Conservation (phyloP, 2,329 filamentous ascomycete genomes). For the Cytospora schulzeri region DNA sequence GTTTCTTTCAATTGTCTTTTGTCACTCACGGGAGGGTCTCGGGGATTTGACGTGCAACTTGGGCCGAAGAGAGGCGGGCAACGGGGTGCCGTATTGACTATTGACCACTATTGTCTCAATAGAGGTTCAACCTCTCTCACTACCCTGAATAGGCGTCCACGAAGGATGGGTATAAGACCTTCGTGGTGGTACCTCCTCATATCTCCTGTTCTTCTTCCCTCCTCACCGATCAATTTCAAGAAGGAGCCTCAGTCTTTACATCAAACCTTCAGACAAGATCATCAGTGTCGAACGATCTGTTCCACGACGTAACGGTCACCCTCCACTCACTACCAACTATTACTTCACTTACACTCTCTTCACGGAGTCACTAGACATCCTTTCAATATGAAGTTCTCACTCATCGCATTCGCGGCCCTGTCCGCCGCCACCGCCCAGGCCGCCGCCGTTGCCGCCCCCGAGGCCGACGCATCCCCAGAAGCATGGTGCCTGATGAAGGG, state of each 20-base stretch:
- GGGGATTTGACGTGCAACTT: background rate
- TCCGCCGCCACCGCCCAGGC: conserved; percentile 33
- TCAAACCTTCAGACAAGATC: conserved; percentile 23
- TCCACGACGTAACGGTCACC: conserved; percentile 23
- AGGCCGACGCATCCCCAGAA: conserved; percentile 30
- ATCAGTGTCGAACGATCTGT: conserved; percentile 25
- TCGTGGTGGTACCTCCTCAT: background rate
- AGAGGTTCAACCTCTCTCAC: background rate
- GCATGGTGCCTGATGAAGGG: conserved; percentile 42
- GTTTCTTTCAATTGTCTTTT: conserved; percentile 11
- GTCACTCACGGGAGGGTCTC: background rate
- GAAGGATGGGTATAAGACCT: conserved; percentile 18
- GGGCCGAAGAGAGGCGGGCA: background rate
- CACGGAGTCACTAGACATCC: background rate
- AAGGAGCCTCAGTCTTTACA: conserved; percentile 19
- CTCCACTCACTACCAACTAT: background rate
- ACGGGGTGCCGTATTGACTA: conserved; percentile 9
- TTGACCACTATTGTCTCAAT: conserved; percentile 25
- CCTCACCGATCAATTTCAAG: conserved; percentile 7
- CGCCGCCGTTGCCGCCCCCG: conserved; percentile 32
- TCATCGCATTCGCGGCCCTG: conserved; percentile 33
- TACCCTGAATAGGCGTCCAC: conserved; percentile 15
- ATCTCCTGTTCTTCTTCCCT: conserved; percentile 1
- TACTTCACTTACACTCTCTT: conserved; percentile 13
- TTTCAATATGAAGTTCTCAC: conserved; percentile 36